phyloP scores from a whole-genome alignment of 306 rosid genomes.

The Alnus rubra region DNA sequence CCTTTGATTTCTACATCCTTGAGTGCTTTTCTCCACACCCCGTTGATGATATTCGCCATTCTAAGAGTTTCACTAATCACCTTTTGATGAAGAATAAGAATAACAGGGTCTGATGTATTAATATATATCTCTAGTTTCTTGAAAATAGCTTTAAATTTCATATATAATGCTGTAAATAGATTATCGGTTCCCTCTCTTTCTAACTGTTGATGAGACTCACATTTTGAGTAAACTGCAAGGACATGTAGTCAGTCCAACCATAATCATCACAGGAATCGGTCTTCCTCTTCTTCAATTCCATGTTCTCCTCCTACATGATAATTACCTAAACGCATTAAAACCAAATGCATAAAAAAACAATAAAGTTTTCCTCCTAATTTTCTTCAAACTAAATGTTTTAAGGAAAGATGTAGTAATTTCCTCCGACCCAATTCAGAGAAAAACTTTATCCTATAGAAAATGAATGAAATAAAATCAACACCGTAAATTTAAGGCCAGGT shows the following conservation, averaged over 20 bases:
- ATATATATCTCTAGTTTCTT: not conserved
- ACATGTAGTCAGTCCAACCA: conserved; percentile 86
- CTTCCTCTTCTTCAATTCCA: conserved; percentile 71
- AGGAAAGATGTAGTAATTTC: too few relatives aligned
- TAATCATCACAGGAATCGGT: conserved; percentile 34
- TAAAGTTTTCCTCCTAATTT: too few relatives aligned
- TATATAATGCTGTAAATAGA: not conserved
- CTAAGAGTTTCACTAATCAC: conserved; percentile 93
- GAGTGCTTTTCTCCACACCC: conserved; percentile 84
- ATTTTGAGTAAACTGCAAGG: conserved; percentile 78
- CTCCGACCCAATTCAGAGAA: too few relatives aligned
- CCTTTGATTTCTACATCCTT: conserved; percentile 82
- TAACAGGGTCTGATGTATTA: not conserved
- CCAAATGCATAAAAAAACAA: not conserved
- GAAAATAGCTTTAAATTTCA: not conserved
- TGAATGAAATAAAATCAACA: too few relatives aligned
- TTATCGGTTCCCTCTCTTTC: not conserved
- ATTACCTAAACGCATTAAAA: conserved; percentile 10
- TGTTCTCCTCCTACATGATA: conserved; percentile 75
- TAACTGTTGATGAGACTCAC: conserved; percentile 48
- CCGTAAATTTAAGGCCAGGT: too few relatives aligned
- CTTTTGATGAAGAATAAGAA: conserved; percentile 31
- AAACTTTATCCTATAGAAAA: too few relatives aligned
- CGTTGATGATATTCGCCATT: conserved; percentile 90
- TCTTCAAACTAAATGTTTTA: too few relatives aligned